These are phyloP conservation scores for Globisporangium cystogenes DNA, from an alignment of 352 stramenopile species.

Conservation along the genomic window DNA sequence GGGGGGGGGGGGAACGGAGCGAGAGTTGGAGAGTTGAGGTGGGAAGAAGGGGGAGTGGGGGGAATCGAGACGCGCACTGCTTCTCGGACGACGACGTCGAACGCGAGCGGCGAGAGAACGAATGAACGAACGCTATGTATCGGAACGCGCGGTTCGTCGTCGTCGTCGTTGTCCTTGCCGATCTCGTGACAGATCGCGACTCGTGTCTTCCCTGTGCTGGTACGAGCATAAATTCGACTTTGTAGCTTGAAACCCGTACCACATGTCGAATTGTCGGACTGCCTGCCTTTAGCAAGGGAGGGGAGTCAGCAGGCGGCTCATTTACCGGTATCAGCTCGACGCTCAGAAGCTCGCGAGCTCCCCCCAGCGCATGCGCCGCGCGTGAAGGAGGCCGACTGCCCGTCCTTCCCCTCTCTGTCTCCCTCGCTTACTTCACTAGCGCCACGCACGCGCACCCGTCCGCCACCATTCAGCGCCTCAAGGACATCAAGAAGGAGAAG, in stretches of 20 bases:
- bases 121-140: background rate
- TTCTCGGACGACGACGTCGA: too few species aligned
- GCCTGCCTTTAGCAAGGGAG: too few species aligned
- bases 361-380: background rate
- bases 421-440: background rate
- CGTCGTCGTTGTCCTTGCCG: too few species aligned
- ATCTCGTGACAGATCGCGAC: background rate
- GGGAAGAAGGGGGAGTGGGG: too few species aligned
- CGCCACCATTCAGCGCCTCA: constrained; percentile 16
- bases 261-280: background rate
- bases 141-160: too few species aligned
- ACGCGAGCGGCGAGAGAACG: background rate
- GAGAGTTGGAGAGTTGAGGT: too few species aligned
- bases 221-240: background rate
- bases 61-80: too few species aligned
- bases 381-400: background rate
- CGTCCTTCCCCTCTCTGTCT: background rate
- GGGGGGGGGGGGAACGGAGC: too few species aligned
- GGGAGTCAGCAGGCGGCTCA: background rate
- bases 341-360: background rate
- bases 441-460: background rate
- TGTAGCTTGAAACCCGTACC: background rate
- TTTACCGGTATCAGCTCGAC: background rate
- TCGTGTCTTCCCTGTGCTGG: too few species aligned
- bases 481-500: constrained; percentile 17